A percentile compares a stretch with the other conserved stretches of the same genome.
Evolutionary conservation across 2,329 filamentous ascomycete species (phyloP).

Genomic region (Metarhizium brunneum): DNA sequence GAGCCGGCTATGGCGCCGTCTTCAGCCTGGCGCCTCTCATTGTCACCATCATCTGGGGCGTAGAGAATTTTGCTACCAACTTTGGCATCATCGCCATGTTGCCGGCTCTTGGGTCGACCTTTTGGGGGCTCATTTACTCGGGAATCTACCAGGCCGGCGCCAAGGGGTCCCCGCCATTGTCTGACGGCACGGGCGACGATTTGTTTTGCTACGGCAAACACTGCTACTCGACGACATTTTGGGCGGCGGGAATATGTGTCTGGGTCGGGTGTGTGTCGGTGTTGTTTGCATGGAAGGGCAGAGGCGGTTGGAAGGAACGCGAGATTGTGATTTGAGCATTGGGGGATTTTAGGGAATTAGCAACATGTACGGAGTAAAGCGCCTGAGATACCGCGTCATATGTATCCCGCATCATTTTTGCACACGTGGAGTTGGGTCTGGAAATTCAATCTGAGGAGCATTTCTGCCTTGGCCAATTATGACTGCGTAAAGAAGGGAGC

Average conservation of each 20-base stretch:
- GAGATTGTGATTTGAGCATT: conserved; percentile 51
- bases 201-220: conserved; percentile 69
- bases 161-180: conserved; percentile 24
- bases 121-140: conserved; percentile 89
- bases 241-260: conserved; percentile 75
- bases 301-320: conserved; percentile 63
- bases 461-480: too few species aligned
- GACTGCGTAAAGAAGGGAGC: too few species aligned
- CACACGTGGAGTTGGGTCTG: too few species aligned
- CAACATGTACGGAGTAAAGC: background rate
- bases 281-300: conserved; percentile 73
- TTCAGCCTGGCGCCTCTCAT: conserved; percentile 88
- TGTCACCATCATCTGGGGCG: conserved; percentile 94
- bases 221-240: conserved; percentile 78
- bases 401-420: too few species aligned
- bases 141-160: conserved; percentile 66
- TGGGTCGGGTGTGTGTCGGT: conserved; percentile 68
- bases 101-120: conserved; percentile 75
- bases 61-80: conserved; percentile 97
- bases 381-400: too few species aligned
- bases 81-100: conserved; percentile 94
- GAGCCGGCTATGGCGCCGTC: conserved; percentile 84
- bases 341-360: background rate
- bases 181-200: conserved; percentile 28
- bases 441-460: too few species aligned